Conservation (phyloP, 257 asterid genomes). For the Capsicum pubescens region DNA sequence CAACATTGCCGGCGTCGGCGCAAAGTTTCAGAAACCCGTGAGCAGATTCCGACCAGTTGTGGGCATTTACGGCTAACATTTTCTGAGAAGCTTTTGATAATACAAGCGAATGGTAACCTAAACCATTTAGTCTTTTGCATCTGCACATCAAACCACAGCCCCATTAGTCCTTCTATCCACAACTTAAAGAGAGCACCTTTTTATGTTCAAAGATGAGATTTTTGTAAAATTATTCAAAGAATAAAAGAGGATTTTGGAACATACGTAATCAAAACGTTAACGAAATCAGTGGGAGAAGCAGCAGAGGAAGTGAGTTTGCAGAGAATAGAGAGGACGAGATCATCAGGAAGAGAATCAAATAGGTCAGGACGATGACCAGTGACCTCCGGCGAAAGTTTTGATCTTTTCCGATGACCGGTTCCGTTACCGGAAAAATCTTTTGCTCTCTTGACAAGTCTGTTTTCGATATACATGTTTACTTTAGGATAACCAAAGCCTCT, state of each 20-base stretch:
- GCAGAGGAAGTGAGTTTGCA: slow-evolving; percentile 65
- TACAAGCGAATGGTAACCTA: slow-evolving; percentile 60
- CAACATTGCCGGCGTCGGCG: slow-evolving; percentile 77
- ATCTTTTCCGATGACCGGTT: slow-evolving; percentile 42
- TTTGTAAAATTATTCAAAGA: not conserved
- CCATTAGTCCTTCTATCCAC: not conserved
- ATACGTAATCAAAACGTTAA: slow-evolving; percentile 69
- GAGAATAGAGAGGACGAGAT: slow-evolving; percentile 63
- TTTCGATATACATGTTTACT: slow-evolving; percentile 36
- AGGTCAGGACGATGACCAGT: slow-evolving; percentile 43
- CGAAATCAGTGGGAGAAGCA: slow-evolving; percentile 65
- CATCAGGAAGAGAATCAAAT: slow-evolving; percentile 81
- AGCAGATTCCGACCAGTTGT: slow-evolving; percentile 76
- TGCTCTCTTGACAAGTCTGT: slow-evolving; percentile 36
- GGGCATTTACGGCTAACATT: slow-evolving; percentile 61
- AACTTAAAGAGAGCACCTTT: too few species aligned
- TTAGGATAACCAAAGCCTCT: slow-evolving; percentile 58
- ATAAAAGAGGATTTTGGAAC: not conserved
- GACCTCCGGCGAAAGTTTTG: slow-evolving; percentile 35
- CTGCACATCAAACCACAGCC: slow-evolving; percentile 44
- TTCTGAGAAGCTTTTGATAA: slow-evolving; percentile 63
- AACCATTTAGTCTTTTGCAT: slow-evolving; percentile 70
- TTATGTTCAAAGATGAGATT: too few species aligned
- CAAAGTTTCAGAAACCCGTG: slow-evolving; percentile 80
- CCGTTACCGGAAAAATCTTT: slow-evolving; percentile 39